These are phyloP conservation scores for Penicillium coffeae DNA, from an alignment of 495 filamentous ascomycete species.

Conservation along the genomic window DNA sequence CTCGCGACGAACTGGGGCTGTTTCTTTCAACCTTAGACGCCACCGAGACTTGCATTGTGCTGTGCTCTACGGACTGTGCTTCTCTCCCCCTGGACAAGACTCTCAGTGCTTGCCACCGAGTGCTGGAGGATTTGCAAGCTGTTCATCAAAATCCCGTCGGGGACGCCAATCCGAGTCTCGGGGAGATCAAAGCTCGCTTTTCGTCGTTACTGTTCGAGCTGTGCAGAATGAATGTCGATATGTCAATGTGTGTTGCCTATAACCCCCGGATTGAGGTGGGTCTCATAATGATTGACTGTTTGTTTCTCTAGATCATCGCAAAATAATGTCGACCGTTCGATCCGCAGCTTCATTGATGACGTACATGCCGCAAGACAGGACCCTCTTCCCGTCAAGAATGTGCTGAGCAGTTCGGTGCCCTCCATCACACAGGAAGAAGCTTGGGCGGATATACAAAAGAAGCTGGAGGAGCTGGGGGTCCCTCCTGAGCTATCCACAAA, in stretches of 20 bases:
- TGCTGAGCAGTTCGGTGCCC: conserved; percentile 1
- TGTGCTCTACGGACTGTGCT: conserved; percentile 1
- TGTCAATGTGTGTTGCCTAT: conserved; percentile 16
- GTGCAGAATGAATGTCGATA: conserved; percentile 14
- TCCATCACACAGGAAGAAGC: conserved; percentile 2
- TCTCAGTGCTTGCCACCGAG: conserved; percentile 6
- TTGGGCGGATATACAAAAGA: conserved; percentile 12
- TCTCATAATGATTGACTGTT: neutral
- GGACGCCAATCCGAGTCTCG: neutral
- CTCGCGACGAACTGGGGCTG: conserved; percentile 11
- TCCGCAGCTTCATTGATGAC: conserved; percentile 9
- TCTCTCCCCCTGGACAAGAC: conserved; percentile 4
- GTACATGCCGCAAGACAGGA: conserved; percentile 6
- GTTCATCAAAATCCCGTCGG: conserved; percentile 2
- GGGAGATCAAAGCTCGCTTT: conserved; percentile 12
- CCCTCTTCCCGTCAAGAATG: neutral
- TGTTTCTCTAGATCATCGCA: conserved; percentile 12
- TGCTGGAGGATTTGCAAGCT: conserved; percentile 13
- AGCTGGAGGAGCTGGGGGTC: conserved; percentile 9
- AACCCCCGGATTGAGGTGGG: neutral
- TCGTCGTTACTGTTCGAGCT: conserved; percentile 16
- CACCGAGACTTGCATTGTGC: conserved; percentile 1
- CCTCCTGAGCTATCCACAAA: conserved; percentile 4
- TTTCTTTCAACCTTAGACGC: conserved; percentile 5
- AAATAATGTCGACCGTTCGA: conserved; percentile 8